Base-by-base conservation (phyloP, 176 grass and related monocot species). In the Microstegium vimineum region DNA sequence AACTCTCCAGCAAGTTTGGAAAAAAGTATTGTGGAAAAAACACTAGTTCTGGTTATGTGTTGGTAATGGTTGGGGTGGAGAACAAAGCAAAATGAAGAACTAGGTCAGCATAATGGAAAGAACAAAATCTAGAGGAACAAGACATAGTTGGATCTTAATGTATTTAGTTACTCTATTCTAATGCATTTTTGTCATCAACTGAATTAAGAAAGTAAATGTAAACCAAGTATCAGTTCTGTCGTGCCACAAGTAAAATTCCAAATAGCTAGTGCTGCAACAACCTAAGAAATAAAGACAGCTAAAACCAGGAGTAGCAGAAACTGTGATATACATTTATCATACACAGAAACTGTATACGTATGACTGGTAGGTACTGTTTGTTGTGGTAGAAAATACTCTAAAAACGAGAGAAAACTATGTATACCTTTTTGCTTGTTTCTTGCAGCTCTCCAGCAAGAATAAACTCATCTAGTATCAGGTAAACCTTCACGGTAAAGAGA, bases 341-440 rank as follows among this genome's bases (percentile, higher is more conserved):
- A 26, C 10, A 51, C 4, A 33, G 17, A 74, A 52, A 4, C 15
- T 6, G 16, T 11, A 11, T 16, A 72, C 17, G 5, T 47, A 17
- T 49, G 26, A 31, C 8, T 30, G 69, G 25, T 12, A 72, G 27
- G 13, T 51, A 1, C 28, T 47, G 17, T 22, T 5, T 4, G 13
- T 22, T 10, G 8, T 33, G 9, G 45, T 17, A 17, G 8, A 32
- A 74, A 3, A 74, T 52, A 33, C 2, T 33, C 4, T 10, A 49
- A 76, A 28, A 70, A 62, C 38, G 15, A 35, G 15, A 33, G 26
- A 27, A 15, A 74, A 74, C 12, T 18, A 10, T 22, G 28, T 13
- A 54, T 90, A 97, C 92, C 87, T 63, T 97, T 81, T 97, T 97
- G 83, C 94, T 97, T 84, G 92, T 97, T 84, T 97, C 94, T 94